Evolutionary conservation across 2,329 filamentous ascomycete genomes (phyloP).

Genomic region (Colletotrichum costaricense): DNA sequence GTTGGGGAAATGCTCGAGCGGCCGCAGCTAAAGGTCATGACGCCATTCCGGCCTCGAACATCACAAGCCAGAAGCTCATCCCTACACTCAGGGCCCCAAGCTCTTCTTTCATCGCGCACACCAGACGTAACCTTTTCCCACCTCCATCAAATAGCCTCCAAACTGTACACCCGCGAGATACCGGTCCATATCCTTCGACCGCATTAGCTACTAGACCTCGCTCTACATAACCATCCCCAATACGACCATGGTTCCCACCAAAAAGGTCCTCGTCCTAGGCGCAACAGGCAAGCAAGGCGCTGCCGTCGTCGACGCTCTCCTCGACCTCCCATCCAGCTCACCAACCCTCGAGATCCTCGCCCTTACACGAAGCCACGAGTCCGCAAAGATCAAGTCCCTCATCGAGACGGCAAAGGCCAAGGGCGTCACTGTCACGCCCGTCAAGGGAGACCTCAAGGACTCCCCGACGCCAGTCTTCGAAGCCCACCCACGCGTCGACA

Average conservation of each 20-base stretch:
- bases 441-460: conserved; percentile 35
- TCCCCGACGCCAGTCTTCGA: conserved; percentile 38
- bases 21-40: conserved; percentile 15
- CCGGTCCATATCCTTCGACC: not conserved
- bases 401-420: conserved; percentile 30
- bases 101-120: not conserved
- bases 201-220: not conserved
- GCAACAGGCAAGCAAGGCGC: conserved; percentile 60
- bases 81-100: not conserved
- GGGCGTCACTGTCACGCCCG: conserved; percentile 35
- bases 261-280: conserved; percentile 57
- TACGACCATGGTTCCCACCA: conserved; percentile 36
- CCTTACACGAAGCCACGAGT: conserved; percentile 27
- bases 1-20: conserved; percentile 30
- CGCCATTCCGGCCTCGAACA: conserved; percentile 10
- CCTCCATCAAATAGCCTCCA: not conserved
- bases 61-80: conserved; percentile 11
- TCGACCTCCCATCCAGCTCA: conserved; percentile 36
- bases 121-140: not conserved
- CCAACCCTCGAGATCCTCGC: conserved; percentile 31
- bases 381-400: conserved; percentile 25
- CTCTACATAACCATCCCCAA: not conserved
- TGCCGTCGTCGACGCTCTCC: conserved; percentile 49
- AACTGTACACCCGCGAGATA: not conserved
- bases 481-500: conserved; percentile 37